Evolutionary conservation across 2,329 filamentous ascomycete species (phyloP), one percentile per base, ranked within the genome.

Genomic region (Fusarium nelsonii): DNA sequence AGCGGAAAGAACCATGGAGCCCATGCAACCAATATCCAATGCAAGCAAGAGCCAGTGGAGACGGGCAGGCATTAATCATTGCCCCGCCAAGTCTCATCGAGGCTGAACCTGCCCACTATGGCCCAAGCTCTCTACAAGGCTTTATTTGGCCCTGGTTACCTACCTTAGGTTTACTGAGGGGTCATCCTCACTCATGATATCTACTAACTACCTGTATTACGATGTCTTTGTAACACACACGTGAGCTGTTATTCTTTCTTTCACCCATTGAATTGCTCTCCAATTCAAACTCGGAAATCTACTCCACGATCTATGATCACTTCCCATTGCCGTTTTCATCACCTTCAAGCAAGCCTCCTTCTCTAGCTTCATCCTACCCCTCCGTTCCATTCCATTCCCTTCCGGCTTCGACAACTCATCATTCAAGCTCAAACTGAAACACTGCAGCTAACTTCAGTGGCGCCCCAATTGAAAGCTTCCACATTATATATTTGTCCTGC

Each of bases 311-410:
- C 11, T 37, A 18, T 37, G 8, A 39, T 48, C 12, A 30, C 10
- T 30, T 7, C 20, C 40, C 6, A 23, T 3, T 18, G 59, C 56
- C 40, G 63, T 32, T 58, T 58, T 58, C 57, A 54, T 58, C 51
- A 37, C 30, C 20, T 6, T 49, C 3, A 20, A 39, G 16, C 49
- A 61, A 69, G 57, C 65, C 67, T 33, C 45, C 49, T 50, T 36
- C 40, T 40, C 32, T 52, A 41, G 49, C 28, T 49, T 41, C 15
- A 45, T 33, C 26, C 41, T 49, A 68, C 39, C 49, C 60, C 64
- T 69, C 64, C n/a, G 43, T 57, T 71, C 51, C 68, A 71, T 66
- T 63, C 55, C 65, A 56, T 58, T 33, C 63, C 43, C 12, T 30
- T 62, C 41, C 6, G 43, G 16, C 45, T 48, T 65, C 32, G 52